Conservation (phyloP, 495 filamentous ascomycete genomes). For the Neurospora hispaniola region DNA sequence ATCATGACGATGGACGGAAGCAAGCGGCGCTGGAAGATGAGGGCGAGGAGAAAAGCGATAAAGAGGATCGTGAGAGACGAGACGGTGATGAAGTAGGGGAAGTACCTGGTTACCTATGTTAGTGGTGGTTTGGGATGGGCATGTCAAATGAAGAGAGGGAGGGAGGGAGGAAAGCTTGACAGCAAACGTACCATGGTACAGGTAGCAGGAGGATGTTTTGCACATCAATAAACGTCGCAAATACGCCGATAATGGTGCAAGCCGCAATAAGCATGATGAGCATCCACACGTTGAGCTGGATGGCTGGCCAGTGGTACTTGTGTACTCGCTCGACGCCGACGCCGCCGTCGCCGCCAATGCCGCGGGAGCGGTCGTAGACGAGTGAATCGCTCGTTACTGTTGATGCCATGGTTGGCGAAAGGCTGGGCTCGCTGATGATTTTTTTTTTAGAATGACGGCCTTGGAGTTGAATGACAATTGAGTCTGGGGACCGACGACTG, state of each 20-base stretch:
- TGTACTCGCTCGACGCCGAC: conserved; percentile 37
- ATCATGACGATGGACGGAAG: conserved; percentile 86
- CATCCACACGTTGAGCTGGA: conserved; percentile 88
- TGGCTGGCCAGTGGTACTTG: conserved; percentile 87
- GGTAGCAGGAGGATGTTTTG: conserved; percentile 60
- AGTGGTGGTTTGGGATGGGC: not conserved
- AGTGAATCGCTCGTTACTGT: conserved; percentile 27
- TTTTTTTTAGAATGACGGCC: not conserved
- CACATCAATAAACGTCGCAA: conserved; percentile 69
- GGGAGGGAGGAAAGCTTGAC: not conserved
- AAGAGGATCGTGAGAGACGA: conserved; percentile 61
- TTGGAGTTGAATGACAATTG: not conserved
- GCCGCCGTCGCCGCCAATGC: conserved; percentile 4
- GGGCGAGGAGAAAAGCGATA: conserved; percentile 56
- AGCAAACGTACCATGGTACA: conserved; percentile 65
- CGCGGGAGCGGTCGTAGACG: conserved; percentile 29
- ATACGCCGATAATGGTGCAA: conserved; percentile 75
- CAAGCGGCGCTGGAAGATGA: conserved; percentile 68
- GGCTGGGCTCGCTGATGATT: not conserved
- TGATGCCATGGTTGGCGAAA: conserved; percentile 28
- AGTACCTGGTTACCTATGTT: conserved; percentile 52
- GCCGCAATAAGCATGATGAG: conserved; percentile 74
- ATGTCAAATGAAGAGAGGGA: not conserved
- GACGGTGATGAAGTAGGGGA: conserved; percentile 79
- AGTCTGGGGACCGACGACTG: too few relatives aligned